Percentiles rank a stretch among this genome's conserved stretches.
These are phyloP conservation scores for Nemania sp. DNA, from an alignment of 2,329 filamentous ascomycete genomes.

Conservation along the genomic window DNA sequence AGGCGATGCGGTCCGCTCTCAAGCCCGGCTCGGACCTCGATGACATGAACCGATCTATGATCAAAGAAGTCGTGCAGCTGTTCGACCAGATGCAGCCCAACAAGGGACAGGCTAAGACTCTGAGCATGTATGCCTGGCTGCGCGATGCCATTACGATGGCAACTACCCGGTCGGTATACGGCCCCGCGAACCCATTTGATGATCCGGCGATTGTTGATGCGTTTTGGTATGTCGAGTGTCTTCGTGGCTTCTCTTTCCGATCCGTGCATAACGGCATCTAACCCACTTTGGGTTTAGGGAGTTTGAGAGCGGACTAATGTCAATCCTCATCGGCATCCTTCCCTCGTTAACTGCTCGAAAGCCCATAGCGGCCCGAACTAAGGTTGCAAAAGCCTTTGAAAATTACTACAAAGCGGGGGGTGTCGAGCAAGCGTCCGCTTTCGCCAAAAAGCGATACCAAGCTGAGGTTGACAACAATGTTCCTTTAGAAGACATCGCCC, in stretches of 20 bases:
- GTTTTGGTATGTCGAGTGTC: constrained; percentile 41
- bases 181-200: constrained; percentile 47
- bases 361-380: constrained; percentile 40
- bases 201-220: constrained; percentile 42
- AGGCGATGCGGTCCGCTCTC: constrained; percentile 42
- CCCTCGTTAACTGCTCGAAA: constrained; percentile 41
- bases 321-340: constrained; percentile 34
- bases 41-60: constrained; percentile 43
- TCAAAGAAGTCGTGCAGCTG: constrained; percentile 39
- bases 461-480: constrained; percentile 40
- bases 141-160: constrained; percentile 43
- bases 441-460: constrained; percentile 45
- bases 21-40: constrained; percentile 41
- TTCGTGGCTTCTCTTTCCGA: neutral
- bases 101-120: constrained; percentile 19
- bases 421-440: constrained; percentile 44
- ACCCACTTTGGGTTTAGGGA: constrained; percentile 25
- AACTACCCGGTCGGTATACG: constrained; percentile 47
- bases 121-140: constrained; percentile 34
- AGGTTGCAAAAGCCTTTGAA: constrained; percentile 43
- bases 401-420: constrained; percentile 47
- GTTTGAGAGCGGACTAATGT: constrained; percentile 33
- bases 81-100: constrained; percentile 25
- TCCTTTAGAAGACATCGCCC: constrained; percentile 43
- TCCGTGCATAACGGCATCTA: neutral